Evolutionary conservation across 1,284 basidiomycete species (phyloP), one percentile per base, ranked within the genome.

Genomic region (Marasmius fiardii): DNA sequence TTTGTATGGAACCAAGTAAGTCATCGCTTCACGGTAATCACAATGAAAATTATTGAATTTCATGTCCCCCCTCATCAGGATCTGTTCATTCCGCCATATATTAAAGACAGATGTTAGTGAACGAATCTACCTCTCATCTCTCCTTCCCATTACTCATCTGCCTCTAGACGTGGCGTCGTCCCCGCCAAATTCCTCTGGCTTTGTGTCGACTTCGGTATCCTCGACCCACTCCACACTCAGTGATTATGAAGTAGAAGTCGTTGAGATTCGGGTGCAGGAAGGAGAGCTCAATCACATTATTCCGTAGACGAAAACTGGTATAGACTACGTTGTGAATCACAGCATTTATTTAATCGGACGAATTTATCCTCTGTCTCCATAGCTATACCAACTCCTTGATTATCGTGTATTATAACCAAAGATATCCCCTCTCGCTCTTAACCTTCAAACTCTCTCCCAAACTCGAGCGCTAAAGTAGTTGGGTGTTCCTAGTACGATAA

Each of bases 1-100:
- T 92, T 92, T 62, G 89, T 92, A 2, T 92, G 89, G 89, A 92
- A 92, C 65, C 89, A 92, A 79, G 88, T 88, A 58, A 47, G 80
- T 71, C 21, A 48, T 52, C 14, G 21, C 50, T 44, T 51, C 24
- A 7, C 1, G 28, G 18, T 39, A 52, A n/a, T 55, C 14, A 20
- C 52, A 43, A 24, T 58, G 49, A 23, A 14, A 43, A 39, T 37
- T 49, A 20, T 57, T 24, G 37, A 33, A 53, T 52, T 55, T 60
- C 48, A 53, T 55, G 52, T 20, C 56, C 4, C 48, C 31, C 59
- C 49, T 54, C 48, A 37, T 55, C 51, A 91, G 88, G 89, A 92
- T 63, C 75, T 92, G 18, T 92, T 92, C 63, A 84, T 92, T 16
- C 90, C 90, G 21, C 87, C 90, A 10, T 92, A 92, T 63, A 90